Evolutionary conservation across 2,329 filamentous ascomycete species (phyloP), one percentile per base, ranked within the genome.

Genomic region (Ophiostoma quercus): DNA sequence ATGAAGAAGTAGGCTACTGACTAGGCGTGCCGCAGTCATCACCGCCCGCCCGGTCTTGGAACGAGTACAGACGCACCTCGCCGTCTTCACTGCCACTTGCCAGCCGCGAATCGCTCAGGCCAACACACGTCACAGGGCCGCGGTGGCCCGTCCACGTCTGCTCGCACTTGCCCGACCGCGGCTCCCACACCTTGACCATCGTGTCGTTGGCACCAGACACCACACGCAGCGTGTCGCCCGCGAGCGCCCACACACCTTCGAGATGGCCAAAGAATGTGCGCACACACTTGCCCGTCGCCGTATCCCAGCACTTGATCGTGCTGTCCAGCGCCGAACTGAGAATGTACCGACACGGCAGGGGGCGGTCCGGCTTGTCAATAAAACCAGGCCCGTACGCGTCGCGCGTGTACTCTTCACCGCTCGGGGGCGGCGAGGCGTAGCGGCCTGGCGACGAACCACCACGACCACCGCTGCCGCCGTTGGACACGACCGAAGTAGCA

Each of bases 201-300:
- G 92, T 89, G 79, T 99, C 95, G 78, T 98, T 93, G 12, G 92
- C 91, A 0, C 94, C 94, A 22, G 90, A 92, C 16, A 98, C 92
- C 19, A 97, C 88, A 12, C 95, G 88, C 69, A 74, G 71, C 25
- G 73, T 72, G 62, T 74, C 25, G 67, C 74, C 74, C 34, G 72
- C 74, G 2, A 99, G 84, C 6, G 92, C 91, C 95, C 95, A 99
- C 25, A 99, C 90, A 41, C 95, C 95, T 79, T 99, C 95, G 29
- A 99, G 87, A 76, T 99, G 95, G 0, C 95, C 95, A 77, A 98
- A 99, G 83, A 97, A 96, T 41, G 92, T 96, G 72, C 92, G 91
- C 43, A 97, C 84, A 75, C 92, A 97, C 73, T 88, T 87, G 51
- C 92, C 92, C 0, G 90, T 90, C 5, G 86, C 86, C 1, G 93